A percentile compares a stretch with the other conserved stretches of the same genome.
Evolutionary conservation across 768 basidiomycete genomes (phyloP).

Genomic region (Lepiota venenata): DNA sequence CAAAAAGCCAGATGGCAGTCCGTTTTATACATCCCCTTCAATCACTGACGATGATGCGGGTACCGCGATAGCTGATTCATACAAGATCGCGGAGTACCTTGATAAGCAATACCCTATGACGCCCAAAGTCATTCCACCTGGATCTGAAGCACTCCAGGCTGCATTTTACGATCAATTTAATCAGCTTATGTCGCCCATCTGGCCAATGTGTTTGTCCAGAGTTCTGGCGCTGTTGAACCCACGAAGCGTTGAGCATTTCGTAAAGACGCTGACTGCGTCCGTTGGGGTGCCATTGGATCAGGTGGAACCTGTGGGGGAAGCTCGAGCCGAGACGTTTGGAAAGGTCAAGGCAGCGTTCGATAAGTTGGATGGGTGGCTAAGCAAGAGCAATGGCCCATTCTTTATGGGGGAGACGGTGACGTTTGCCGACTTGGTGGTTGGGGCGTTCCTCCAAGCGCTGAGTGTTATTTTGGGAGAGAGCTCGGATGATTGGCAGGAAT

Average conservation of each 20-base stretch:
- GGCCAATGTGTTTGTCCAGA: neutral
- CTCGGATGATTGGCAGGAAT: conserved; percentile 24
- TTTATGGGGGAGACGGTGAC: conserved; percentile 15
- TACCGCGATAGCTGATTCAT: conserved; percentile 33
- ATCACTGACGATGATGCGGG: conserved; percentile 36
- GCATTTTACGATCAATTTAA: neutral
- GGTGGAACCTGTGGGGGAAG: neutral
- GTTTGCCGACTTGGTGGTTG: conserved; percentile 25
- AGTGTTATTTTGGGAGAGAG: conserved; percentile 19
- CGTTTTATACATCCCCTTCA: conserved; percentile 12
- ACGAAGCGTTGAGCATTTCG: conserved; percentile 1
- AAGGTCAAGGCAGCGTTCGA: conserved; percentile 5
- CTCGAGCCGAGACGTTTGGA: neutral
- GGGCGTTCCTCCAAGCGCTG: conserved; percentile 17
- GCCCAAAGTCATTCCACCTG: conserved; percentile 19
- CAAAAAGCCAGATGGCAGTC: neutral
- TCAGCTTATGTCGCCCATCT: neutral
- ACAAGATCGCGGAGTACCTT: conserved; percentile 42
- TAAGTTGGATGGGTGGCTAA: neutral
- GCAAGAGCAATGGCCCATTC: neutral
- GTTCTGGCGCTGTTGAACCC: conserved; percentile 18
- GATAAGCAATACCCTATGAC: conserved; percentile 38
- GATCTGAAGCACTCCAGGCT: conserved; percentile 3
- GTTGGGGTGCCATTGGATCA: conserved; percentile 8
- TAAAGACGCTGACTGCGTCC: neutral